A percentile compares a stretch with the other conserved stretches of the same genome.
Evolutionary conservation across 192 early-diverging fungal species (phyloP).

Genomic region (Tieghemiomyces parasiticus): DNA sequence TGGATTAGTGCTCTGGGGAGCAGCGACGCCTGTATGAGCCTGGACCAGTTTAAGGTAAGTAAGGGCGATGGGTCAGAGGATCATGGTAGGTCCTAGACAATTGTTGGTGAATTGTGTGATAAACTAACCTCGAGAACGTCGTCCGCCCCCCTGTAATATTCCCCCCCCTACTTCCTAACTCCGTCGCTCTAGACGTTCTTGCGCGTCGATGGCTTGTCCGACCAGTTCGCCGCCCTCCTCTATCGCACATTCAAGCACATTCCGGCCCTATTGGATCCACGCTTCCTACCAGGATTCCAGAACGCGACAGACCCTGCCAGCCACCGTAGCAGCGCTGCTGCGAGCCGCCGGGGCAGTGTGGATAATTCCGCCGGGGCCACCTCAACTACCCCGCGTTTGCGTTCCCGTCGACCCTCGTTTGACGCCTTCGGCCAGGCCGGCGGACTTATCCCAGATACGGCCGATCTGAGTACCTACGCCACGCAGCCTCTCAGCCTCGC

Average conservation of each 20-base stretch:
- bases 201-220: conserved; percentile 3
- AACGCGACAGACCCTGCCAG: no score
- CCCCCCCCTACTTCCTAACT: no score
- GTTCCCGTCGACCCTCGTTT: not conserved
- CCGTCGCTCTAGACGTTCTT: not conserved
- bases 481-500: not conserved
- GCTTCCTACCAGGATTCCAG: conserved; percentile 2
- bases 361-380: not conserved
- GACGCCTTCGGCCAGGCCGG: not conserved
- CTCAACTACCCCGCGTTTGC: not conserved
- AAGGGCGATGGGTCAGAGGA: no score
- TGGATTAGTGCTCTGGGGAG: not conserved
- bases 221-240: not conserved
- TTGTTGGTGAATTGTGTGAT: no score
- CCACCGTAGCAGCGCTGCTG: not conserved
- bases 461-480: not conserved
- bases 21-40: not conserved
- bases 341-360: conserved; percentile 6
- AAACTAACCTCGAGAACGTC: no score
- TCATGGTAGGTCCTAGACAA: no score
- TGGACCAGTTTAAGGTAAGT: not conserved
- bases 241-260: conserved; percentile 9
- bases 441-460: not conserved
- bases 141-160: no score
- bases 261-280: conserved; percentile 3